Percentiles rank a stretch among this genome's conserved stretches.
Conservation (phyloP, 2,329 filamentous ascomycete genomes). For the Coccinonectria pachysandricola region DNA sequence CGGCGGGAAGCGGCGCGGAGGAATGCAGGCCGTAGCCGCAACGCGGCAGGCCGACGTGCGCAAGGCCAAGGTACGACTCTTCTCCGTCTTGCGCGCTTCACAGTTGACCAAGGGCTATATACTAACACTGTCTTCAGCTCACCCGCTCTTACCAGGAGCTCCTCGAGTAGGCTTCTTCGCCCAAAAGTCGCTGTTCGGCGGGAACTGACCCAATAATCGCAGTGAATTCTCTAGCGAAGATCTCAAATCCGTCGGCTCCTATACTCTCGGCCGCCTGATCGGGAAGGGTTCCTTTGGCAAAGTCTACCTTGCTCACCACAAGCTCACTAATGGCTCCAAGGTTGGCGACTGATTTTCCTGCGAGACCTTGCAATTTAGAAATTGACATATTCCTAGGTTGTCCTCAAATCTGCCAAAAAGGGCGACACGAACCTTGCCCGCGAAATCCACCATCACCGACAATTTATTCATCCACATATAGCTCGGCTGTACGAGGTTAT, state of each 20-base stretch:
- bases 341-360: constrained; percentile 36
- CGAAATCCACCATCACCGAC: constrained; percentile 96
- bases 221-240: constrained; percentile 94
- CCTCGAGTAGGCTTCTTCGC: constrained; percentile 61
- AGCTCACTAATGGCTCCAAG: constrained; percentile 97
- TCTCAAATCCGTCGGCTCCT: constrained; percentile 87
- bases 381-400: too few species aligned
- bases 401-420: constrained; percentile 96
- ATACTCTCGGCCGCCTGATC: constrained; percentile 81
- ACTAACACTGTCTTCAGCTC: too few species aligned
- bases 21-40: constrained; percentile 41
- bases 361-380: too few species aligned
- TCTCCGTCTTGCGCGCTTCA: background rate
- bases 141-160: constrained; percentile 94
- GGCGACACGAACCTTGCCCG: constrained; percentile 90
- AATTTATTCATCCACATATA: constrained; percentile 96
- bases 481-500: constrained; percentile 96
- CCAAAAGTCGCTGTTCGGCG: background rate
- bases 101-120: constrained; percentile 2
- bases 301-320: constrained; percentile 91
- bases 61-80: constrained; percentile 45
- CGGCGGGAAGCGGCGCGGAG: too few species aligned
- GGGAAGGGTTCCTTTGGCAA: constrained; percentile 98
- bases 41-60: constrained; percentile 50
- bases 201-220: constrained; percentile 10